Evolutionary conservation across 2,329 filamentous ascomycete genomes (phyloP).

Genomic region (Myriangium duriaei): DNA sequence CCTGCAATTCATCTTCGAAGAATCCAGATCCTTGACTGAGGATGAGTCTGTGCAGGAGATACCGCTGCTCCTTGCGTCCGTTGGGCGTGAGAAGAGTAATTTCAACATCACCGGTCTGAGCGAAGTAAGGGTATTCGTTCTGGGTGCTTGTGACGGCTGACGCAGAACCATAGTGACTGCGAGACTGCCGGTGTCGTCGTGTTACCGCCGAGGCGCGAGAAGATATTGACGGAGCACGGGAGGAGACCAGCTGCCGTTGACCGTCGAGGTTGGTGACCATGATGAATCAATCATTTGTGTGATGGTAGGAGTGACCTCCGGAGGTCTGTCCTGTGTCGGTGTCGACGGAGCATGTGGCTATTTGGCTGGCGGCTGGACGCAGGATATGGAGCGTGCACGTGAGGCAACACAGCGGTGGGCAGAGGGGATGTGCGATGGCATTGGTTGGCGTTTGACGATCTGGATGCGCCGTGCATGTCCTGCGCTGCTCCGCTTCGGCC

Average conservation of each 20-base stretch:
- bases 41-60: constrained; percentile 77
- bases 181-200: constrained; percentile 61
- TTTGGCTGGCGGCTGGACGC: no score
- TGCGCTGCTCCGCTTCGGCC: no score
- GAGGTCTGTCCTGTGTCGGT: no score
- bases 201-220: constrained; percentile 42
- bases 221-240: constrained; percentile 51
- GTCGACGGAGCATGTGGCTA: no score
- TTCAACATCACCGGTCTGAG: constrained; percentile 84
- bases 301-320: no score
- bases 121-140: constrained; percentile 89
- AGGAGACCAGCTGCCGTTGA: constrained; percentile 25
- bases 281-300: no score
- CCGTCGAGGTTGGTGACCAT: constrained; percentile 56
- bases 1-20: constrained; percentile 65
- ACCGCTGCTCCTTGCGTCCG: constrained; percentile 63
- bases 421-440: no score
- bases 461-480: no score
- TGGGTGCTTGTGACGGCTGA: constrained; percentile 6
- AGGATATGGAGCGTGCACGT: no score
- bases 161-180: constrained; percentile 60
- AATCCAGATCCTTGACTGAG: constrained; percentile 84
- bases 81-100: constrained; percentile 55
- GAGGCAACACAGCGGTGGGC: no score
- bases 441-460: no score